phyloP scores from a whole-genome alignment of 2,329 filamentous ascomycete genomes.

The Stenocarpella maydis region DNA sequence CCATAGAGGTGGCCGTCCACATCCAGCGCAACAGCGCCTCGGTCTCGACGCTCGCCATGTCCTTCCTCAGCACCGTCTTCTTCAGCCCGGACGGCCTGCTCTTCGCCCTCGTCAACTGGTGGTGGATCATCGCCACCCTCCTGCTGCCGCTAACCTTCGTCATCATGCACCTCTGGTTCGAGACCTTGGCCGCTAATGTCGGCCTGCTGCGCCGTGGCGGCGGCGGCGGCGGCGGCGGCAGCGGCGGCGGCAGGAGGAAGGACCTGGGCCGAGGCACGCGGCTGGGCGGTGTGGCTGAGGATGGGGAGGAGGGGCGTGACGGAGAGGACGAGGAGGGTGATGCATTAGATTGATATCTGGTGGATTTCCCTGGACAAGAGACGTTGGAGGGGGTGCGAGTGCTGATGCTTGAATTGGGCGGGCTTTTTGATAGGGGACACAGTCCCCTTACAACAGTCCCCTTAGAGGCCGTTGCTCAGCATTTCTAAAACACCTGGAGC shows the following conservation, averaged over 20 bases:
- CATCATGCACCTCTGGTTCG: constrained; percentile 33
- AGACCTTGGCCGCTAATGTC: constrained; percentile 31
- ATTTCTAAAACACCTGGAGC: neutral
- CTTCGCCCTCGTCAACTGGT: constrained; percentile 34
- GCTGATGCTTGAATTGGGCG: too few species aligned
- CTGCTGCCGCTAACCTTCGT: constrained; percentile 33
- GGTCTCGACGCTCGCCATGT: constrained; percentile 32
- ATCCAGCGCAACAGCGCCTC: constrained; percentile 33
- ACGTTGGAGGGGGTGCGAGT: too few species aligned
- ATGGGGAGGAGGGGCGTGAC: neutral
- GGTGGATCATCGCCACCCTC: constrained; percentile 35
- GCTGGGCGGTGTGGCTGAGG: constrained; percentile 27
- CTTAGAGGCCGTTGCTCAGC: neutral
- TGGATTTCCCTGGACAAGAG: neutral
- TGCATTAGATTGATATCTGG: neutral
- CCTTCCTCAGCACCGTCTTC: constrained; percentile 35
- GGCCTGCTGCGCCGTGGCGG: constrained; percentile 13
- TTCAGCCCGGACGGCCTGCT: constrained; percentile 35
- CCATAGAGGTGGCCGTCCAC: constrained; percentile 33
- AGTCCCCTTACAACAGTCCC: too few species aligned
- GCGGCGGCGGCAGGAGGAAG: neutral
- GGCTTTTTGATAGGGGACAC: too few species aligned
- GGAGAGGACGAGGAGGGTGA: neutral
- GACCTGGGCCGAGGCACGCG: neutral
- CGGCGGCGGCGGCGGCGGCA: neutral